Conservation (phyloP, 768 basidiomycete genomes). For the Pleurotus giganteus region DNA sequence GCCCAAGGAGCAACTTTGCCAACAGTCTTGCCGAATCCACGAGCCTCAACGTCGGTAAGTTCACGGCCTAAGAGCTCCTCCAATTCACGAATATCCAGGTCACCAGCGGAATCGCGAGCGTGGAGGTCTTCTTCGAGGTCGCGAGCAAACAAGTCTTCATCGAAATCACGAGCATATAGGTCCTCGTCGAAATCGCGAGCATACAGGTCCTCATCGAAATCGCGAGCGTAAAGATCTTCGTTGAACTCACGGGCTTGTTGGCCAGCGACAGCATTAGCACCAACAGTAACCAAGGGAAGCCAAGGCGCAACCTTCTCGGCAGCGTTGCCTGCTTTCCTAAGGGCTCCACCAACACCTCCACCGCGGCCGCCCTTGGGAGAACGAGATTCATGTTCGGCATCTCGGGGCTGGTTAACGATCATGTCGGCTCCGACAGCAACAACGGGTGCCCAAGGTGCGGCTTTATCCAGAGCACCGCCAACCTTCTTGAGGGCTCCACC, state of each 20-base stretch:
- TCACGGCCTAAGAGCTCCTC: not conserved
- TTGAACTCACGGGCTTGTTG: not conserved
- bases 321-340: not conserved
- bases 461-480: not conserved
- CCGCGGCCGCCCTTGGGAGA: not conserved
- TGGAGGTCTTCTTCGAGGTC: not conserved
- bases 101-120: not conserved
- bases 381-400: not conserved
- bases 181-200: not conserved
- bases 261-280: not conserved
- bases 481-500: not conserved
- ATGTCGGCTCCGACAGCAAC: not conserved
- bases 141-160: not conserved
- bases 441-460: not conserved
- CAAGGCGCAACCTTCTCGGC: not conserved
- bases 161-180: not conserved
- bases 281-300: not conserved
- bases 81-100: not conserved
- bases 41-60: not conserved
- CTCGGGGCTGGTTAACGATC: not conserved
- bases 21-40: not conserved
- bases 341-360: not conserved
- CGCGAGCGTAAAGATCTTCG: not conserved
- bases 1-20: conserved; percentile 1
- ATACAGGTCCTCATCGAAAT: not conserved